phyloP scores from a whole-genome alignment of 2,329 filamentous ascomycete species.

The Aspergillus pseudoterreus region DNA sequence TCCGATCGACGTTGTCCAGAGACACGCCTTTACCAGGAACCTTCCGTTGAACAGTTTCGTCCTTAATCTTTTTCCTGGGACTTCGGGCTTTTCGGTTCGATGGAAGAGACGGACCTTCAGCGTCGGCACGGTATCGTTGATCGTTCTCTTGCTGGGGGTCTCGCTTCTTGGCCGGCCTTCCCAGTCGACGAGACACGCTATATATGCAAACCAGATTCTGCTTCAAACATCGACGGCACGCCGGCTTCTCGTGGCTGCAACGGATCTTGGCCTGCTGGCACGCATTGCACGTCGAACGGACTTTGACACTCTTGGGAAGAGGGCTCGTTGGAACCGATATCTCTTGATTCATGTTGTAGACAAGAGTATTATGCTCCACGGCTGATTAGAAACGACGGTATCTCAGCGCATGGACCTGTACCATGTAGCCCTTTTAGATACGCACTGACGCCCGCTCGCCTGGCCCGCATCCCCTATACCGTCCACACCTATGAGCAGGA shows the following conservation, averaged over 20 bases:
- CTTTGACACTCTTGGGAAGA: constrained; percentile 32
- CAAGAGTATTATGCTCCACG: too few species aligned
- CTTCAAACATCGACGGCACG: constrained; percentile 32
- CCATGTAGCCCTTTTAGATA: background rate
- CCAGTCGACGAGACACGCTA: constrained; percentile 33
- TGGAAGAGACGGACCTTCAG: background rate
- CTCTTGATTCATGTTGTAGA: too few species aligned
- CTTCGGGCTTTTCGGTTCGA: constrained; percentile 7
- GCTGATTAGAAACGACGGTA: background rate
- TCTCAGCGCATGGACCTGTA: background rate
- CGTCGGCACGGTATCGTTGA: background rate
- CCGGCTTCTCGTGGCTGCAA: constrained; percentile 34
- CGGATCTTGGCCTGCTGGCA: constrained; percentile 38
- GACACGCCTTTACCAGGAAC: background rate
- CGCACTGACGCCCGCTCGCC: background rate
- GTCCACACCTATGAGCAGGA: background rate
- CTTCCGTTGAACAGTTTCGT: background rate
- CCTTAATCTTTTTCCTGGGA: constrained; percentile 11
- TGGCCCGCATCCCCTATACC: background rate
- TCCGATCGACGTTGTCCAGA: background rate
- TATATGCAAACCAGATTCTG: constrained; percentile 34
- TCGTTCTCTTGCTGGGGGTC: constrained; percentile 6
- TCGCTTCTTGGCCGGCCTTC: constrained; percentile 32
- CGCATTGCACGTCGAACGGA: constrained; percentile 37
- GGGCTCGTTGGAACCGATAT: background rate